These are phyloP conservation scores for Mortierella sp. DNA, from an alignment of 371 early-diverging fungal species.

Conservation along the genomic window DNA sequence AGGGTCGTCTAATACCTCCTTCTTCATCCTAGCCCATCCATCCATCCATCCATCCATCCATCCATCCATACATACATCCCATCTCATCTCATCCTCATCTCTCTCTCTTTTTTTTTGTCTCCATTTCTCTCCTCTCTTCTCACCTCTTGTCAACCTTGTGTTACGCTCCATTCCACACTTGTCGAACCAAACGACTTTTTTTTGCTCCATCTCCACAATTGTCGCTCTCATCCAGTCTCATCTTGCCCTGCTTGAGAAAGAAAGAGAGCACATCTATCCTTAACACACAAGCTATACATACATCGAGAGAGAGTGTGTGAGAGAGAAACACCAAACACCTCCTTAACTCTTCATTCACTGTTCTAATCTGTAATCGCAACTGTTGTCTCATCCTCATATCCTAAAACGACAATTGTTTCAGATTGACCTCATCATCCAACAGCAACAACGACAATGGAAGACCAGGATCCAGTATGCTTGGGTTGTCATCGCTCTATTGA, in stretches of 20 bases:
- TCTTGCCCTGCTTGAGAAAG: too few relatives aligned
- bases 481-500: constrained; percentile 83
- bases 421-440: constrained; percentile 2
- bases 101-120: too few relatives aligned
- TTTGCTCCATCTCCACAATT: not conserved
- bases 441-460: constrained; percentile 26
- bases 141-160: constrained; percentile 1
- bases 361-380: too few relatives aligned
- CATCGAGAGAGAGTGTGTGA: too few relatives aligned
- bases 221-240: too few relatives aligned
- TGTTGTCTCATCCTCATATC: too few relatives aligned
- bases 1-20: not conserved
- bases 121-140: not conserved
- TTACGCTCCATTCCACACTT: constrained; percentile 9
- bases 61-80: too few relatives aligned
- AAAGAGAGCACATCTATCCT: too few relatives aligned
- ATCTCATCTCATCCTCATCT: too few relatives aligned
- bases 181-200: not conserved
- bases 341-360: too few relatives aligned
- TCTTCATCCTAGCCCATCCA: not conserved
- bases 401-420: not conserved
- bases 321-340: too few relatives aligned
- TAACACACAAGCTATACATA: too few relatives aligned
- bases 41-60: not conserved
- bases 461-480: constrained; percentile 74